Base-by-base conservation (phyloP, 495 filamentous ascomycete genomes). In the Penicillium bovifimosum region DNA sequence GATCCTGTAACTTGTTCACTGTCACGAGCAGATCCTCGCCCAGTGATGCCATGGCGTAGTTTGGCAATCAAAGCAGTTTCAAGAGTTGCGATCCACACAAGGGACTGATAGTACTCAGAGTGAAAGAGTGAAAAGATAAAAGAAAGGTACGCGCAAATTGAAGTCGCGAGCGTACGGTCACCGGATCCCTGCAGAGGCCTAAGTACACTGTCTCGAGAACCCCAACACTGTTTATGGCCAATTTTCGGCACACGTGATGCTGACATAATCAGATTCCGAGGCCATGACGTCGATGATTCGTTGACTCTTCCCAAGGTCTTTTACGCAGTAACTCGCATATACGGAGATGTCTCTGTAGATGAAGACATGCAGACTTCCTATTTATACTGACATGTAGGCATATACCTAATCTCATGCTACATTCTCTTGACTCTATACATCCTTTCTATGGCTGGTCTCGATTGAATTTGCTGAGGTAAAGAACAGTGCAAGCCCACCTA, bases 1-100 rank as follows among this genome's bases (percentile, higher is more conserved):
- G 72, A 72, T 99, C 93, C 65, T 98, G 95, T 54, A 98, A 80
- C 75, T 91, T 92, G 74, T 98, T 97, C 67, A 97, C 93, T 43
- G 87, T 91, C 50, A 81, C 80, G 64, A 98, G 80, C 66, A 98
- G 75, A 68, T 96, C 90, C 63, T 98, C 93, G 61, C 93, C 93
- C 47, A 96, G 81, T 52, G 81, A 74, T 31, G 84, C 79, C 84
- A 87, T 87, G 24, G 40, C 65, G 47, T 44, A 6, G 32, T 31
- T 31, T 11, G 26, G 41, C 39, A 39, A 16, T 2, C 34, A 41
- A 41, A 27, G 31, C 40, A 44, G 43, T 16, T 10, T 41, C 47
- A 50, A 33, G 17, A 31, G 9, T 36, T 47, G 6, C 9, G 32
- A 24, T 28, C 11, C 40, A 24, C 24, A 28, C 27, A 48, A 40